Base-by-base conservation (phyloP, 805 yeast genomes). In the Ogataea salicorniae region DNA sequence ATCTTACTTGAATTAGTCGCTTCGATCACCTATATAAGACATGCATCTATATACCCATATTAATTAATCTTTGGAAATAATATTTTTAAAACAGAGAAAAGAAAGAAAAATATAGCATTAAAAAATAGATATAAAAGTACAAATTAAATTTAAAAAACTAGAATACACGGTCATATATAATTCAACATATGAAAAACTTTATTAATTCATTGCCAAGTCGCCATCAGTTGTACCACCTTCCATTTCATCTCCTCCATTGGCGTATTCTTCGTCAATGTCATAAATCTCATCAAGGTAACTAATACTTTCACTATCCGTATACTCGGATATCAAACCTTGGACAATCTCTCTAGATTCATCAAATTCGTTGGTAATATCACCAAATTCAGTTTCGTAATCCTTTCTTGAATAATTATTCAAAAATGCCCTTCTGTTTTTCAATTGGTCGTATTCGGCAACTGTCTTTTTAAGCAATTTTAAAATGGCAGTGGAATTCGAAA, bases 401-500 rank as follows among this genome's bases (percentile, higher is more conserved):
- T 73, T 62, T 43, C 71, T 74, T 5, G 75, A 76, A 69, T 88
- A 94, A 46, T 83, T 83, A 51, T 86, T 90, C 45, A 92, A 68
- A 60, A 91, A 94, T 0, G 98, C 98, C 41, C 81, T 81, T 49
- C 95, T 76, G 41, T 79, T 79, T 58, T 86, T 86, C 46, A 94
- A 75, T 42, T 81, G 77, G 57, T 92, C 97, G 64, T 83, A 94
- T 56, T 90, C 92, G 43, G 73, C 75, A 33, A 90, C 73, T 0
- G 86, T 81, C 52, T 83, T 80, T 33, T 77, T 74, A 49, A 94
- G 74, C 16, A 89, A 69, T 14, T 81, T 75, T 2, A 82, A 75
- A 11, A 92, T 80, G 1, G 90, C 80, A 0, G 97, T 83, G 45
- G 87, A 81, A 64, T 94, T 94, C 5, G 95, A 78, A 22, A 94